Conservation (phyloP, 2,329 filamentous ascomycete genomes). For the Paecilomyces sp. region DNA sequence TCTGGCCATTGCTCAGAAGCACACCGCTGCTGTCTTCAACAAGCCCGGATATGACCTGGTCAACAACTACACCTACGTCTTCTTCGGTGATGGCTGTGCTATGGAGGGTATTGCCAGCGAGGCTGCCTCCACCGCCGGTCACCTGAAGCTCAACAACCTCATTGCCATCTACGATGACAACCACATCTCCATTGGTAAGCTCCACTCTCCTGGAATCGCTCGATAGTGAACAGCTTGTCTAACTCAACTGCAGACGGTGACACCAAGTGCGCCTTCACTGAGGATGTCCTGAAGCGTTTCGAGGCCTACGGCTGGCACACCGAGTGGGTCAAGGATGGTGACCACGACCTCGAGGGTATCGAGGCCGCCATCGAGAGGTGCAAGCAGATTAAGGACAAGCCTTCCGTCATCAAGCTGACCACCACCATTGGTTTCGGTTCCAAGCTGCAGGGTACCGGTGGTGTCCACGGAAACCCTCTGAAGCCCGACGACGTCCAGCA, state of each 20-base stretch:
- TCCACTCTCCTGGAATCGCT: background rate
- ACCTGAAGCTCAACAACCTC: constrained; percentile 95
- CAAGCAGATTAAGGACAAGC: constrained; percentile 89
- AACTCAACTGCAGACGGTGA: constrained; percentile 62
- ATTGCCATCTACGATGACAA: constrained; percentile 98
- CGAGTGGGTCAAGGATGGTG: constrained; percentile 75
- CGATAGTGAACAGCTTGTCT: constrained; percentile 4
- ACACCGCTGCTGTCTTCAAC: constrained; percentile 89
- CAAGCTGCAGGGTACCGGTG: constrained; percentile 82
- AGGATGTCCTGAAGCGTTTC: constrained; percentile 91
- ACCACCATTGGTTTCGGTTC: constrained; percentile 98
- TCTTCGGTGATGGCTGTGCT: constrained; percentile 96
- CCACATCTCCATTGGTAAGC: constrained; percentile 75
- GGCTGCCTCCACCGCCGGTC: constrained; percentile 85
- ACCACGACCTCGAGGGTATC: constrained; percentile 79
- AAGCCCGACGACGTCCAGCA: constrained; percentile 91
- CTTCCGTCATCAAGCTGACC: constrained; percentile 89
- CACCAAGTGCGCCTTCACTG: constrained; percentile 93
- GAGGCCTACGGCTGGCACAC: constrained; percentile 97
- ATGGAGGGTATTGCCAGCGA: constrained; percentile 97
- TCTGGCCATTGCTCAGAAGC: constrained; percentile 92
- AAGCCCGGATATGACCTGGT: constrained; percentile 86
- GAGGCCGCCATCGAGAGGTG: constrained; percentile 81
- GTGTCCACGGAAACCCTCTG: constrained; percentile 91
- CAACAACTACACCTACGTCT: constrained; percentile 95